A percentile compares a stretch with the other conserved stretches of the same genome.
Evolutionary conservation across 2,329 filamentous ascomycete species (phyloP).

Genomic region (Bretziella fagacearum): DNA sequence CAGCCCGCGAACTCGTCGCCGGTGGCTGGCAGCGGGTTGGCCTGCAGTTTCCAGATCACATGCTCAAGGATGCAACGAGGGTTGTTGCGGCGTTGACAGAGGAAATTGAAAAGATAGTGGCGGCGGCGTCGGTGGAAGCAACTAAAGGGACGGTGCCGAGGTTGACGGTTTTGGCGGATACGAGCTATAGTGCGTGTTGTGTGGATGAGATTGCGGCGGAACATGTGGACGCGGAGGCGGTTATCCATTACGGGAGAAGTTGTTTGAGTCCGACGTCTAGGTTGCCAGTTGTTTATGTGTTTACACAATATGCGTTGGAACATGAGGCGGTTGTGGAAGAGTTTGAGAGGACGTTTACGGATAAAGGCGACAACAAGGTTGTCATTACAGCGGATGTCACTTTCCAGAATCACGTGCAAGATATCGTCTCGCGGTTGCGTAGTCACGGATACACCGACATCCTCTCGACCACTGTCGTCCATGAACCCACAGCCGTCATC

Average conservation of each 20-base stretch:
- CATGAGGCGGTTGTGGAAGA: slow-evolving; percentile 36
- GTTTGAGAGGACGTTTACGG: slow-evolving; percentile 53
- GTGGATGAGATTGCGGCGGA: slow-evolving; percentile 95
- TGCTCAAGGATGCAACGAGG: slow-evolving; percentile 71
- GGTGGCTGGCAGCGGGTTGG: slow-evolving; percentile 62
- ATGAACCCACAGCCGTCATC: slow-evolving; percentile 62
- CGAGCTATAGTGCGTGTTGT: slow-evolving; percentile 92
- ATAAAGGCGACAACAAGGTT: slow-evolving; percentile 42
- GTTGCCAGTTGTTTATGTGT: slow-evolving; percentile 78
- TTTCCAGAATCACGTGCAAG: slow-evolving; percentile 56
- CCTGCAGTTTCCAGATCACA: slow-evolving; percentile 88
- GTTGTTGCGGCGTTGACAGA: slow-evolving; percentile 44
- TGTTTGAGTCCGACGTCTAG: slow-evolving; percentile 82
- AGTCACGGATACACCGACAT: slow-evolving; percentile 51
- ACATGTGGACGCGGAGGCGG: slow-evolving; percentile 75
- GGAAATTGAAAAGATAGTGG: slow-evolving; percentile 6
- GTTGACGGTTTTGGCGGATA: slow-evolving; percentile 81
- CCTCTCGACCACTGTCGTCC: slow-evolving; percentile 53
- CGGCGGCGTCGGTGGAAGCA: too few relatives aligned
- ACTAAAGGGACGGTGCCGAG: slow-evolving; percentile 18
- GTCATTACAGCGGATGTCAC: slow-evolving; percentile 82
- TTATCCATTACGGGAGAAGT: slow-evolving; percentile 85
- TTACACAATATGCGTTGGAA: slow-evolving; percentile 57
- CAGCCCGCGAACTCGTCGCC: slow-evolving; percentile 54
- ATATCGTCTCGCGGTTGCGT: slow-evolving; percentile 37